Base-by-base conservation (phyloP, 1,284 basidiomycete genomes). In the Kalmanozyma brasiliensis region DNA sequence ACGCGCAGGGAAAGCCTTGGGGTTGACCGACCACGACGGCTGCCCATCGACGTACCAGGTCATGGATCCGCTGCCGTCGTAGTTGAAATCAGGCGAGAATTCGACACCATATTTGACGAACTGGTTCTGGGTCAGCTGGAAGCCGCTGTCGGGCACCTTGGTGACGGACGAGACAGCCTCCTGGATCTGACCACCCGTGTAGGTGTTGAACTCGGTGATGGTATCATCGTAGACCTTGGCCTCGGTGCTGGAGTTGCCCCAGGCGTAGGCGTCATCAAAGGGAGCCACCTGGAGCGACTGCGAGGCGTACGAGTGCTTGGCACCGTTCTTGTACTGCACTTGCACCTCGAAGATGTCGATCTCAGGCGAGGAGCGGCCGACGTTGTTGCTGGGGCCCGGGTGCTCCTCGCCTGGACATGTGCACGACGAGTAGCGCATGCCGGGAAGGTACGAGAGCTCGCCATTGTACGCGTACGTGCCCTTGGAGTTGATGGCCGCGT, bases 301-400 rank as follows among this genome's bases (percentile, higher is more conserved):
- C 60, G 78, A 82, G 4, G 76, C 79, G 32, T 65, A 71, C 26
- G 73, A 72, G 29, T 60, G 63, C 11, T 32, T 34, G 17, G n/a
- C 64, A 36, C 78, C 81, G 13, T 59, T 36, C 34, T 66, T 59
- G 19, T 30, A 77, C 88, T 89, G 83, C 86, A 84, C 85, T 70
- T 88, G 86, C 6, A 78, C 76, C 57, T 83, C 80, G 44, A 80
- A 72, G 19, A 82, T 73, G 43, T 83, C 82, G 32, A 83, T 60
- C 59, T 83, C 82, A 8, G 82, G 82, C 9, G 76, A 70, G 4
- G 72, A 68, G 20, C 82, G 77, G 16, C 72, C 82, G 20, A 78
- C 75, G 26, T 77, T 73, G 40, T 46, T 49, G 49, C 73, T 70
- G 11, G 80, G 80, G 0, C 80, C 80, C 0, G 73, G 78, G 40